A percentile compares a stretch with the other conserved stretches of the same genome.
phyloP scores from a whole-genome alignment of 2,329 filamentous ascomycete genomes.

The Fusarium sp. region DNA sequence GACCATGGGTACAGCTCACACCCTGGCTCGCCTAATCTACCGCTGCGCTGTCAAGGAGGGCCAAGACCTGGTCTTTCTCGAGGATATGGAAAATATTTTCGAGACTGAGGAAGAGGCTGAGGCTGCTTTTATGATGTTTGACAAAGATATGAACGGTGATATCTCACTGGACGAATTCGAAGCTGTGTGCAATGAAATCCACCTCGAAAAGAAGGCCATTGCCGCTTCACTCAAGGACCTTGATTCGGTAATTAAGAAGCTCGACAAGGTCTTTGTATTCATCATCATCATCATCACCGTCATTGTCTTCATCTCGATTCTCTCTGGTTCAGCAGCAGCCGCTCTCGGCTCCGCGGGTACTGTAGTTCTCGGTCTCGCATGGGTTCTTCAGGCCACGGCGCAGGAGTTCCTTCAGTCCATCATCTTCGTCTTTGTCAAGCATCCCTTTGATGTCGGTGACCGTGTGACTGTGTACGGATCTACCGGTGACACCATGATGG shows the following conservation, averaged over 20 bases:
- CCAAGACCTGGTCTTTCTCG: conserved; percentile 80
- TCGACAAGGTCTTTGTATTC: conserved; percentile 90
- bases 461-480: conserved; percentile 93
- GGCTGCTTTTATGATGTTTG: conserved; percentile 90
- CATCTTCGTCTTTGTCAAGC: conserved; percentile 97
- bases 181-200: conserved; percentile 92
- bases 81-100: conserved; percentile 85
- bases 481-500: conserved; percentile 80
- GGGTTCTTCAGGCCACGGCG: conserved; percentile 92
- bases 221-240: conserved; percentile 94
- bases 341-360: conserved; percentile 92
- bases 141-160: conserved; percentile 96
- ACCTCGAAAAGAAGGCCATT: conserved; percentile 94
- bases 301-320: conserved; percentile 88
- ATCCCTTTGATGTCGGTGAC: conserved; percentile 96
- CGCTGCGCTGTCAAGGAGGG: conserved; percentile 84
- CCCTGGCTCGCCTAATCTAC: conserved; percentile 88
- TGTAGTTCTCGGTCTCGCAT: conserved; percentile 87
- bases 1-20: conserved; percentile 80
- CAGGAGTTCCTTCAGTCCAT: conserved; percentile 95
- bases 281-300: conserved; percentile 84
- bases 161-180: conserved; percentile 97
- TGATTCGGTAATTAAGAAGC: conserved; percentile 90
- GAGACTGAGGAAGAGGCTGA: conserved; percentile 87
- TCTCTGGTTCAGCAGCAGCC: conserved; percentile 90